Percentiles rank a stretch among this genome's conserved stretches.
Evolutionary conservation across 106 monocot species (phyloP).

Genomic region (Phalaenopsis equestris): DNA sequence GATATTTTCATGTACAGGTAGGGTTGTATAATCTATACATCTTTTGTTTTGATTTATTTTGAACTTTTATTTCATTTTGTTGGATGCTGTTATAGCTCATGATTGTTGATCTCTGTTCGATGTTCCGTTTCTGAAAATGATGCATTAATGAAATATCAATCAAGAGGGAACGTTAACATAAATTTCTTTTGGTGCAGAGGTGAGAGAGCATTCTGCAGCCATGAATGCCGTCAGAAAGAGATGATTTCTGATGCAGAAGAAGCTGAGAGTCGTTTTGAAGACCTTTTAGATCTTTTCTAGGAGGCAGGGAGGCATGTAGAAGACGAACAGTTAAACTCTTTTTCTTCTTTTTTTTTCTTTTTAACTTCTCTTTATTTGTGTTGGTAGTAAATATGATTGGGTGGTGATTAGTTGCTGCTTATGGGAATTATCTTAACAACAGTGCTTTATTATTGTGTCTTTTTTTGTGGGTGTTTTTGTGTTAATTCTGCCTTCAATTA

Average conservation of each 20-base stretch:
- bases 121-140: not conserved
- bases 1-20: slow-evolving; percentile 71
- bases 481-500: not conserved
- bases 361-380: not conserved
- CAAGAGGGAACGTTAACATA: no score
- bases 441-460: not conserved
- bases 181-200: slow-evolving; percentile 5
- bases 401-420: not conserved
- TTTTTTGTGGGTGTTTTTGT: not conserved
- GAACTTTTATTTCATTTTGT: not conserved
- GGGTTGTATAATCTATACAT: not conserved
- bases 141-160: not conserved
- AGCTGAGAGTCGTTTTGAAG: slow-evolving; percentile 4
- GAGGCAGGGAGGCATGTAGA: not conserved
- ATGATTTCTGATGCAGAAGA: slow-evolving; percentile 15
- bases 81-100: not conserved
- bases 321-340: not conserved
- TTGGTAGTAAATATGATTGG: slow-evolving; percentile 8
- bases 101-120: not conserved
- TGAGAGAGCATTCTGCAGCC: slow-evolving; percentile 23
- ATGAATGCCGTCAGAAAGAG: slow-evolving; percentile 20
- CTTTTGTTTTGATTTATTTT: not conserved
- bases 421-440: slow-evolving; percentile 2
- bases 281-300: slow-evolving; percentile 7
- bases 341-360: not conserved